Percentiles rank a stretch among this genome's conserved stretches.
Conservation (phyloP, 75 land plant species). For the Isoetes taiwanensis region DNA sequence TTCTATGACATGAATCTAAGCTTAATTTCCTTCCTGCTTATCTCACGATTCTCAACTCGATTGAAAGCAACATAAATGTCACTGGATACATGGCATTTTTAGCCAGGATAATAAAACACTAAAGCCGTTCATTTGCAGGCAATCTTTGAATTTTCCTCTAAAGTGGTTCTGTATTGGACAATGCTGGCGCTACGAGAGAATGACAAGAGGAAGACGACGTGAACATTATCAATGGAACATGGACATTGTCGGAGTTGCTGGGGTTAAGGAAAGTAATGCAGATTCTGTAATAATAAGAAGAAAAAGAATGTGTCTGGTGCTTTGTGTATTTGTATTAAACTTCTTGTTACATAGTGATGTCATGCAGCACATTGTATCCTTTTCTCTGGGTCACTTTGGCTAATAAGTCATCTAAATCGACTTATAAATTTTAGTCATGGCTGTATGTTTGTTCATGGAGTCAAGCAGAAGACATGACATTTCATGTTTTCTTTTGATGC, state of each 20-base stretch:
- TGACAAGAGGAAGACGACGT: conserved; percentile 82
- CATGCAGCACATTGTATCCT: no score
- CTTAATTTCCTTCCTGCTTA: no score
- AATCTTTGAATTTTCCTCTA: conserved; percentile 61
- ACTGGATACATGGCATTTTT: no score
- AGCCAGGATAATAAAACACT: no score
- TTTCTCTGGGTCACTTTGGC: background rate
- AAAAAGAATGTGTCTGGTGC: no score
- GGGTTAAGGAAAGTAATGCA: conserved; percentile 65
- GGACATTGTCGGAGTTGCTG: conserved; percentile 86
- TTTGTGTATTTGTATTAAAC: no score
- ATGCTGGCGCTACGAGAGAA: conserved; percentile 98
- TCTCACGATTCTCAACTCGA: no score
- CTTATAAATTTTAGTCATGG: background rate
- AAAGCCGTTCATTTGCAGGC: conserved; percentile 47
- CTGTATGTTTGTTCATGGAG: background rate
- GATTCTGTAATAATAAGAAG: no score
- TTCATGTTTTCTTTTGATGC: background rate
- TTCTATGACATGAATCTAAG: no score
- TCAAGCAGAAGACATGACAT: background rate
- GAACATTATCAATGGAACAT: conserved; percentile 99
- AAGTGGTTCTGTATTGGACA: conserved; percentile 97
- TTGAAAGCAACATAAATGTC: no score
- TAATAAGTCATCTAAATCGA: background rate
- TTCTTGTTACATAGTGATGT: no score